These are phyloP conservation scores for Candida morakotiae DNA, from an alignment of 805 yeast species.

Conservation along the genomic window DNA sequence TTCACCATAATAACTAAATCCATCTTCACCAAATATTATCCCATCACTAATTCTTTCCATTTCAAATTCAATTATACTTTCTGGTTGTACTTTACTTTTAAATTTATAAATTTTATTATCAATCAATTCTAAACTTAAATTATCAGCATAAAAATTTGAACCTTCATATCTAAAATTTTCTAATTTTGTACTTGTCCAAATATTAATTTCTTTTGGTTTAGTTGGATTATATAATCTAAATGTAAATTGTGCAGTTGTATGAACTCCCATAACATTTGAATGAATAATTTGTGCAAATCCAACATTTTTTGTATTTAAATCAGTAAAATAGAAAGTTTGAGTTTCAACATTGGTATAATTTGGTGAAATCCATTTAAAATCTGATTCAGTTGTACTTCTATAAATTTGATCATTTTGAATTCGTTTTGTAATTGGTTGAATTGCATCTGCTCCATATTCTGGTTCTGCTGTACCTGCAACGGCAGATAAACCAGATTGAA, in stretches of 20 bases:
- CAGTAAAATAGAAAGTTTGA: slow-evolving; percentile 82
- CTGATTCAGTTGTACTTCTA: slow-evolving; percentile 56
- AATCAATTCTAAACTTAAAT: slow-evolving; percentile 59
- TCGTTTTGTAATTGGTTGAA: slow-evolving; percentile 72
- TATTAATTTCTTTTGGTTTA: slow-evolving; percentile 41
- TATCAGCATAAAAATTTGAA: slow-evolving; percentile 74
- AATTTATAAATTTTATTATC: slow-evolving; percentile 45
- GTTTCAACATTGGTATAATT: slow-evolving; percentile 90
- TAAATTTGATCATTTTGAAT: slow-evolving; percentile 39
- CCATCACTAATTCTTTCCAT: slow-evolving; percentile 67
- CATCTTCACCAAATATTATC: slow-evolving; percentile 86
- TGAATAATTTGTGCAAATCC: slow-evolving; percentile 96
- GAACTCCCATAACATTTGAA: slow-evolving; percentile 84
- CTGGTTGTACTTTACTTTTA: slow-evolving; percentile 62
- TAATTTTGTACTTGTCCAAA: slow-evolving; percentile 91
- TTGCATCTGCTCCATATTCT: slow-evolving; percentile 89
- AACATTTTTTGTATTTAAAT: slow-evolving; percentile 54
- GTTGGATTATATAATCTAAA: slow-evolving; percentile 67
- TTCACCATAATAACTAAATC: slow-evolving; percentile 82
- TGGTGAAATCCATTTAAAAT: slow-evolving; percentile 74
- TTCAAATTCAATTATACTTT: slow-evolving; percentile 65
- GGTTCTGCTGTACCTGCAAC: slow-evolving; percentile 98
- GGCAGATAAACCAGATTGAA: slow-evolving; percentile 83
- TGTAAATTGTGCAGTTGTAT: slow-evolving; percentile 90
- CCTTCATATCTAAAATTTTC: slow-evolving; percentile 75